Evolutionary conservation across 192 early-diverging fungal species (phyloP), one percentile per base, ranked within the genome.

Genomic region (Backusella mclennaniae): DNA sequence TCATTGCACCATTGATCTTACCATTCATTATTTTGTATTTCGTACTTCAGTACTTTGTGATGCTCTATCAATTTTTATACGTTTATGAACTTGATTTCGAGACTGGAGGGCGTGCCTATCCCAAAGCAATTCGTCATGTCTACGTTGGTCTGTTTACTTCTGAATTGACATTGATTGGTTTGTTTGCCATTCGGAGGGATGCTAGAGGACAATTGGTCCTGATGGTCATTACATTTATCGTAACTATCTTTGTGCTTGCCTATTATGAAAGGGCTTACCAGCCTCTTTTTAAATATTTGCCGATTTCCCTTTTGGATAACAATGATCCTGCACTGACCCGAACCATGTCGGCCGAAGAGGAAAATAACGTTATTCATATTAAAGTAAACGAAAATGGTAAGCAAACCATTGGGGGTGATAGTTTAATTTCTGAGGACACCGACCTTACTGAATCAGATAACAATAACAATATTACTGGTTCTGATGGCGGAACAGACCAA

Each of bases 61-160:
- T 94, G 79, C 78, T 86, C 0, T 94, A 97, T 83, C 92, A 94
- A 78, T 92, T 97, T 76, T 82, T 94, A 44, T 94, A 93, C 49
- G 93, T 94, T 6, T 93, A 91, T 77, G 84, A 89, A 35, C 82
- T 85, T 36, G 63, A 79, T 1, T 84, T 86, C 77, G 82, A 86
- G 53, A 87, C 90, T 1, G 90, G 88, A 33, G 93, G 93, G 2
- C 83, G 91, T 38, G 85, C 87, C 15, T 94, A 89, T 73, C 89
- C 91, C 0, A 83, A 80, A 46, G 81, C 87, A 6, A 83, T 92
- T 44, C 85, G 87, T 73, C 89, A 93, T 71, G 81, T 92, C 63
- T 89, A 85, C 29, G 85, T 88, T 21, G 93, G 89, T 46, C 82
- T 92, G 46, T 95, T 93, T 82, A 87, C 95, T 21, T 91, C 86